Evolutionary conservation across 2,329 filamentous ascomycete species (phyloP).

Genomic region (Phaeosphaeria sp.): DNA sequence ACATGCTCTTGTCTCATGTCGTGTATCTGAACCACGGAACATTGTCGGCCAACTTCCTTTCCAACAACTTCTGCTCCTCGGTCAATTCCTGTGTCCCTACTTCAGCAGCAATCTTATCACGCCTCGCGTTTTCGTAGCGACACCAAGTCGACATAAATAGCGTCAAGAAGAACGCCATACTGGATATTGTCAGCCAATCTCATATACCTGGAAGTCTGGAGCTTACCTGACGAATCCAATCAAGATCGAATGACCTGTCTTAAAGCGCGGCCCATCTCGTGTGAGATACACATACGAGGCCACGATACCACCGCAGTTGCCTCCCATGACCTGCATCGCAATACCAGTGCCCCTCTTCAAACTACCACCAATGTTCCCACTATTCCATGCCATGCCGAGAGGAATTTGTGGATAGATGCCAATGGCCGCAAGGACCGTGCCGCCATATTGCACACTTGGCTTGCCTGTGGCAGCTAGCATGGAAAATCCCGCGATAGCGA

Average conservation of each 20-base stretch:
- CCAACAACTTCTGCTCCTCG: constrained; percentile 59
- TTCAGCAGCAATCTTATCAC: constrained; percentile 57
- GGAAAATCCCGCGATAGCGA: constrained; percentile 62
- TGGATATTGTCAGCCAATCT: constrained; percentile 8
- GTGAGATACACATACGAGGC: constrained; percentile 58
- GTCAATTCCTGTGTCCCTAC: constrained; percentile 57
- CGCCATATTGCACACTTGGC: constrained; percentile 41
- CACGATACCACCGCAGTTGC: constrained; percentile 76
- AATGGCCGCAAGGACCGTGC: constrained; percentile 42
- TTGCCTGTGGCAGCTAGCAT: constrained; percentile 37
- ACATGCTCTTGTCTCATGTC: constrained; percentile 8
- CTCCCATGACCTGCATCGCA: constrained; percentile 63
- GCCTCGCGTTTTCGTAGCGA: constrained; percentile 62
- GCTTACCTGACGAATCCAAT: constrained; percentile 52
- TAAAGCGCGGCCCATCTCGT: constrained; percentile 53
- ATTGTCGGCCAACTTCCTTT: constrained; percentile 64
- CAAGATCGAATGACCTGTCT: constrained; percentile 55
- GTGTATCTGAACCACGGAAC: constrained; percentile 55
- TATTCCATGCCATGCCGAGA: constrained; percentile 65
- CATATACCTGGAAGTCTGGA: background rate
- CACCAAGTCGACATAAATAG: constrained; percentile 66
- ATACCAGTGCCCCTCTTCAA: constrained; percentile 64
- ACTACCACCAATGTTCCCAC: constrained; percentile 63
- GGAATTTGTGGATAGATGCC: constrained; percentile 64
- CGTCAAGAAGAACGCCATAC: constrained; percentile 59